Evolutionary conservation across 2,329 filamentous ascomycete species (phyloP).

Genomic region (Ambrosiella cleistominuta): DNA sequence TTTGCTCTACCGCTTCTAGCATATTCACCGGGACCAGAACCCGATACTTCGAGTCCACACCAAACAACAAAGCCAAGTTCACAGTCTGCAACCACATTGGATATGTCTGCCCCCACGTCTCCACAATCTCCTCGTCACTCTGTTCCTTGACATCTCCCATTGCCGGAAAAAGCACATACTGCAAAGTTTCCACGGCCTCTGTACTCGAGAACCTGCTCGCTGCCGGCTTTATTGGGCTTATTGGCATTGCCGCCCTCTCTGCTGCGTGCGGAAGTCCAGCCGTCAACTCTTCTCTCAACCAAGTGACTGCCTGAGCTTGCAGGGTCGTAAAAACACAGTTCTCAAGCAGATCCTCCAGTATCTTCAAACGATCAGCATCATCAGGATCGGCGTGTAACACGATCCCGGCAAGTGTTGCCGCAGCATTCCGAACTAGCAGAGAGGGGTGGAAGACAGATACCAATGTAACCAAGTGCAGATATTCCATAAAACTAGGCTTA

Average conservation of each 20-base stretch:
- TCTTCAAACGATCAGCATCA: constrained; percentile 39
- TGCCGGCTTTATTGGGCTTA: constrained; percentile 8
- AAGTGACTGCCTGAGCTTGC: constrained; percentile 44
- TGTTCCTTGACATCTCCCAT: constrained; percentile 27
- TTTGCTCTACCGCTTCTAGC: constrained; percentile 37
- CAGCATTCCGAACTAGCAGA: constrained; percentile 35
- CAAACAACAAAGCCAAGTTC: constrained; percentile 32
- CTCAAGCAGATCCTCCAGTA: constrained; percentile 46
- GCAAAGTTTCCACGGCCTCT: constrained; percentile 40
- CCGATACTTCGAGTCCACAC: constrained; percentile 23
- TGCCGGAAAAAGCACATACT: constrained; percentile 44
- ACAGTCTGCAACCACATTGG: constrained; percentile 40
- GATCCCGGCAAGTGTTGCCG: constrained; percentile 33
- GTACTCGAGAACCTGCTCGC: constrained; percentile 30
- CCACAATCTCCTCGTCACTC: constrained; percentile 26
- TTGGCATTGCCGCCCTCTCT: constrained; percentile 20
- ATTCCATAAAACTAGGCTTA: constrained; percentile 35
- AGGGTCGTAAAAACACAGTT: constrained; percentile 46
- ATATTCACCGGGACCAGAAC: constrained; percentile 36
- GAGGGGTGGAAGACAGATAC: constrained; percentile 39
- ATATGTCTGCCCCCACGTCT: constrained; percentile 35
- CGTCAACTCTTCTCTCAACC: constrained; percentile 46
- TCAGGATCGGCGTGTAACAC: constrained; percentile 42
- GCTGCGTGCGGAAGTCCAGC: constrained; percentile 14
- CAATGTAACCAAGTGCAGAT: constrained; percentile 42